Conservation (phyloP, 2,329 filamentous ascomycete genomes). For the Triangularia verruculosa region DNA sequence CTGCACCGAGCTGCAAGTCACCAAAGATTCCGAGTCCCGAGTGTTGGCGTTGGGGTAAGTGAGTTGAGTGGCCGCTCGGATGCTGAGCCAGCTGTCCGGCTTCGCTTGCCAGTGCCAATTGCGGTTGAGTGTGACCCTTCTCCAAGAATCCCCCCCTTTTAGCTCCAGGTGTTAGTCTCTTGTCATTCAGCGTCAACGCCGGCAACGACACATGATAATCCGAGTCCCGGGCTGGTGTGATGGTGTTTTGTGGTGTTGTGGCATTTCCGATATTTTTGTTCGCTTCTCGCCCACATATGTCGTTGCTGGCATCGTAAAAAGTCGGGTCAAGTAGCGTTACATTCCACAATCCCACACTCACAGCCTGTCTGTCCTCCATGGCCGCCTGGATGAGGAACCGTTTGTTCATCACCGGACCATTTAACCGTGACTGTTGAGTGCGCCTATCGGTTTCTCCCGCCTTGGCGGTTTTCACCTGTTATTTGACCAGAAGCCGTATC, state of each 20-base stretch:
- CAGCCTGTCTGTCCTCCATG: background rate
- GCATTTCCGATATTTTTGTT: background rate
- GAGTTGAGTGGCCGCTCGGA: constrained; percentile 5
- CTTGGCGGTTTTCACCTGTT: constrained; percentile 19
- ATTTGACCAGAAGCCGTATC: constrained; percentile 10
- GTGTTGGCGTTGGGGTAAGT: constrained; percentile 6
- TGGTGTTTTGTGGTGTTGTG: background rate
- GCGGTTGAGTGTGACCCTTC: background rate
- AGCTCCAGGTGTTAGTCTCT: background rate
- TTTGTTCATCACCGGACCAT: constrained; percentile 5
- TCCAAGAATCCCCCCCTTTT: background rate
- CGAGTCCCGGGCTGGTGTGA: background rate
- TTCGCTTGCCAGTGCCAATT: background rate
- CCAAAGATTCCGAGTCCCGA: background rate
- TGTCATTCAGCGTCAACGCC: background rate
- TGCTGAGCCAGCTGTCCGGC: background rate
- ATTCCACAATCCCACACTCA: constrained; percentile 1
- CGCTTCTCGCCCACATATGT: background rate
- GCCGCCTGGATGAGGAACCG: constrained; percentile 5
- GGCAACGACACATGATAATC: background rate
- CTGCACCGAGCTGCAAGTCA: background rate
- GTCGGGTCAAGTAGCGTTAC: constrained; percentile 1
- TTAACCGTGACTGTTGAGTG: constrained; percentile 18
- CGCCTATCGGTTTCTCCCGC: constrained; percentile 22
- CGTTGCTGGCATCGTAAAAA: background rate